These are phyloP conservation scores for Metarhizium robertsii DNA, from an alignment of 2,329 filamentous ascomycete genomes.

Conservation along the genomic window DNA sequence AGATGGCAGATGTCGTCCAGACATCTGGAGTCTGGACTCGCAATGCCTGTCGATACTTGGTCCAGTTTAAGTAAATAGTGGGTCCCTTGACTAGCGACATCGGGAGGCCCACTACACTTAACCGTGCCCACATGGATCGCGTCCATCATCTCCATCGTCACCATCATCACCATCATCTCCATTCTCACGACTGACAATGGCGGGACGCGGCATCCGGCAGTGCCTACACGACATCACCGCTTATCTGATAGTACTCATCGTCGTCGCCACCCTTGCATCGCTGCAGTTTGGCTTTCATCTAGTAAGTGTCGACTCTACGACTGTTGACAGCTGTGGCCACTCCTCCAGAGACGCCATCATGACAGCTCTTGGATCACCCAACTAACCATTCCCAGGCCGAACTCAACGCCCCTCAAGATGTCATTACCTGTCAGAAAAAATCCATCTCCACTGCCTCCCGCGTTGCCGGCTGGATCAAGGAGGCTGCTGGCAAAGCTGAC, in stretches of 20 bases:
- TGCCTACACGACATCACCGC: constrained; percentile 48
- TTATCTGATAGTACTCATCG: constrained; percentile 69
- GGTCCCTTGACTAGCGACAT: too few species aligned
- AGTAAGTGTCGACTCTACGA: constrained; percentile 37
- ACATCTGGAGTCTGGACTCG: too few species aligned
- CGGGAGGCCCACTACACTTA: neutral
- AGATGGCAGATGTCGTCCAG: too few species aligned
- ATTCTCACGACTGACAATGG: constrained; percentile 16
- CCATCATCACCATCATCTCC: neutral
- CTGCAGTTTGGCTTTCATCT: constrained; percentile 93
- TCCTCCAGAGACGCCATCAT: neutral
- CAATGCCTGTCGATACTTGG: too few species aligned
- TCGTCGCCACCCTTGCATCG: constrained; percentile 72
- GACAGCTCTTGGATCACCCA: neutral
- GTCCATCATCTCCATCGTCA: neutral
- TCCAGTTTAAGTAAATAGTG: too few species aligned
- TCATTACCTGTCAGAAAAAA: constrained; percentile 72
- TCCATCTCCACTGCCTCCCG: constrained; percentile 24
- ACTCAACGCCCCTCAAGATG: constrained; percentile 88
- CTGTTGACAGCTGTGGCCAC: neutral
- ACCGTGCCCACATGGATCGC: too few species aligned
- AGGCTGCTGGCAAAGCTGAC: constrained; percentile 12
- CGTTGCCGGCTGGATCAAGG: constrained; percentile 18
- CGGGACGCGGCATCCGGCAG: constrained; percentile 14
- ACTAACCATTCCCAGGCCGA: constrained; percentile 51